Evolutionary conservation across 2,329 filamentous ascomycete genomes (phyloP), one percentile per base, ranked within the genome.

Genomic region (Claviceps maximensis): DNA sequence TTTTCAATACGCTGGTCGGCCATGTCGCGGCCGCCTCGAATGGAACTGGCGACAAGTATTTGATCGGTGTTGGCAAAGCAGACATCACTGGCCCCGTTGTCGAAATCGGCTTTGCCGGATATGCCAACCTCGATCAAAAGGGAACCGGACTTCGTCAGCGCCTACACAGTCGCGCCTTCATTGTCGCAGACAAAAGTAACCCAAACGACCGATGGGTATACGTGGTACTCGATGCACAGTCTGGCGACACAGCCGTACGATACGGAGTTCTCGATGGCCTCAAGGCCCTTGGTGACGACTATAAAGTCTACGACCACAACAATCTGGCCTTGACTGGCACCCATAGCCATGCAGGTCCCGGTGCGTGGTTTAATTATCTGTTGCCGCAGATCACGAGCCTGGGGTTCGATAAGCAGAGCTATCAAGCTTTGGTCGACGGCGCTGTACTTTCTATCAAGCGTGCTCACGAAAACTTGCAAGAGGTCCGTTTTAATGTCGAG

Each of bases 321-420:
- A 97, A 95, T 63, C 71, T 96, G 38, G 91, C 91, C 36, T 79
- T 97, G 23, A 95, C 89, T 0, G 91, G 90, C 52, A 97, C 91
- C 0, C 91, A 97, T 67, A 93, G 87, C 27, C 91, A 97, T 69
- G 84, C 89, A 25, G 91, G 90, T 0, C 90, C 91, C 0, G 91
- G 87, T 2, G 91, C 86, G 6, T 97, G 89, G 89, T 75, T 94
- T 65, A 97, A 97, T 69, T 97, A 96, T 64, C 77, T 97, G 10
- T 75, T 96, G 6, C 91, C 90, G 8, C 90, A 96, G 64, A 86
- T 97, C 58, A 93, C 91, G 0, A 90, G 83, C 62, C 77, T 86
- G 54, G 91, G 91, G 0, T 96, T 95, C 61, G 79, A 89, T 67
- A 82, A 83, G 62, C 87, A 94, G 67, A 94, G 87, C 61, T 95